Base-by-base conservation (phyloP, 768 basidiomycete species). In the Tricholoma bakamatsutake region DNA sequence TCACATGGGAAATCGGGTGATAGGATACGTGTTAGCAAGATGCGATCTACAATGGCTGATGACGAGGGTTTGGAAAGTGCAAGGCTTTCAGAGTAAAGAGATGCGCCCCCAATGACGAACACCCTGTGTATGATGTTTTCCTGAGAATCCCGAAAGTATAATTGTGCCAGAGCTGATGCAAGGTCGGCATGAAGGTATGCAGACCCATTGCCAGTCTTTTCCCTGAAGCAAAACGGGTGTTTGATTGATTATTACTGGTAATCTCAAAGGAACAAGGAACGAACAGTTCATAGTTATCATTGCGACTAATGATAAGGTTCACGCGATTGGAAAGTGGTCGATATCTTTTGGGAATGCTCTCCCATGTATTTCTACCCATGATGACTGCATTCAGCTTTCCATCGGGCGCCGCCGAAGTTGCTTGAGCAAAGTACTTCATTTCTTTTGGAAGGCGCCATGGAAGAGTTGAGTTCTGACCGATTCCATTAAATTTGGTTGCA, bases 351-450 rank as follows among this genome's bases (percentile, higher is more conserved):
- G 97, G 96, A 53, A 99, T 98, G 67, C 91, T 91, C 72, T 98
- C 93, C 97, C 97, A 99, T 12, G 94, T 96, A 65, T 90, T 93
- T 54, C 96, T 80, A 11, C 97, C 97, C 96, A 99, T 98, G 54
- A 98, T 74, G 17, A 98, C 87, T 1, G 81, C 83, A 70, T 98
- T 98, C 56, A 67, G 73, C 45, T 64, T 67, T 5, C 75, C 79
- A 35, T 76, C 70, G 5, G 84, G 82, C 31, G 84, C 80, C 37
- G 68, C 72, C 5, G 82, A 81, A 31, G 90, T 90, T 67, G 87
- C 85, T 52, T 80, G 78, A n/a, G 87, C 85, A 68, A 99, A 99
- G 71, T 96, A 97, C 50, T 87, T 84, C 81, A 98, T 85, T 67
- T 99, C 97, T 55, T 80, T 82, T 0, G 91, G 79, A 6, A 98